Evolutionary conservation across 1,139 yeast genomes (phyloP).

Genomic region (Nakaseomyces sp.): DNA sequence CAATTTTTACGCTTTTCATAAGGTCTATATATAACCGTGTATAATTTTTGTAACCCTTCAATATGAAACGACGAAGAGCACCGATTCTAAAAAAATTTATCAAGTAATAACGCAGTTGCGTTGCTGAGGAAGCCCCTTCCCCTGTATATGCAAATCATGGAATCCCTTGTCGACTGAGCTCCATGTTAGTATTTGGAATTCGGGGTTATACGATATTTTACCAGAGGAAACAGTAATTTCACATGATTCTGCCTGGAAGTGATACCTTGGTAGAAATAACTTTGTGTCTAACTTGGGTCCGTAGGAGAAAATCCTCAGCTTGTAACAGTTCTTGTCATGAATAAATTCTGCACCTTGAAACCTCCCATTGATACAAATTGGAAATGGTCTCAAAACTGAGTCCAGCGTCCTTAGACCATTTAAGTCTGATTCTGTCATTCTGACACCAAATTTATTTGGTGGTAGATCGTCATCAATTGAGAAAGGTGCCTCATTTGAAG

Average conservation of each 20-base stretch:
- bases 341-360: conserved; percentile 48
- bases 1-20: not conserved
- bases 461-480: conserved; percentile 3
- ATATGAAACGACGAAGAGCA: too few relatives aligned
- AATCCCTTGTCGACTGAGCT: conserved; percentile 9
- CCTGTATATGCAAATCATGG: not conserved
- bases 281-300: conserved; percentile 39
- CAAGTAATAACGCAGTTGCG: not conserved
- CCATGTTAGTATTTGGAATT: conserved; percentile 60
- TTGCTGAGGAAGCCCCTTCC: not conserved
- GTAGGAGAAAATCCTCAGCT: conserved; percentile 35
- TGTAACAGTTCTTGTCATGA: conserved; percentile 39
- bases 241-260: conserved; percentile 43
- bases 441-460: not conserved
- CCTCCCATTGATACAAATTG: conserved; percentile 50
- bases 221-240: conserved; percentile 43
- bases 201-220: conserved; percentile 40
- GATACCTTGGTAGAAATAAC: conserved; percentile 63
- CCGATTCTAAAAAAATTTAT: too few relatives aligned
- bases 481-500: not conserved
- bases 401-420: conserved; percentile 60
- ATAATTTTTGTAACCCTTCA: too few relatives aligned
- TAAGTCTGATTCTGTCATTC: conserved; percentile 6
- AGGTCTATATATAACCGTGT: not conserved
- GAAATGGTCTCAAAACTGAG: conserved; percentile 68